Evolutionary conservation across 345 rosid genomes (phyloP), one percentile per base, ranked within the genome.

Genomic region (Gossypium australe): DNA sequence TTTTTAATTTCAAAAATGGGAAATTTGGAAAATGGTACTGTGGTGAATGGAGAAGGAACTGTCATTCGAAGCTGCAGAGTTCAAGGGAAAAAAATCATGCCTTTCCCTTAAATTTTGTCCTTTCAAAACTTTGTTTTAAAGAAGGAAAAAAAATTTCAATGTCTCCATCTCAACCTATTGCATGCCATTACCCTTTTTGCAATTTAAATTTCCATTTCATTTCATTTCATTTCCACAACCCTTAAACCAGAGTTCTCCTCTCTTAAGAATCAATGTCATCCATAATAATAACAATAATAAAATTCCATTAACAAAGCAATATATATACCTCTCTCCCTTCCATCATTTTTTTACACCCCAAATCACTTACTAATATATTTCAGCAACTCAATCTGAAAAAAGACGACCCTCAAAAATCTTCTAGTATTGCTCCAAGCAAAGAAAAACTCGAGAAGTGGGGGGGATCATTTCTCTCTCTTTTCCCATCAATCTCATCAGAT

Each of bases 91-190:
- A 48, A 78, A 76, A 78, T 61, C 72, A 80, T 73, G 80, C 55
- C 68, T 74, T 76, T 77, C 75, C 64, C 76, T 49, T 68, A 45
- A 75, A 72, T 72, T 77, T 83, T 80, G 56, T 68, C 76, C 82
- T 24, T 45, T 20, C 12, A 25, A 70, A 24, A 20, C 55, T 17
- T 12, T 70, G 70, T 58, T 65, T 2, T 45, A 8, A 8, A 1
- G 7, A 22, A 22, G 1, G 1, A 22, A 9, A 45, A 45, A 45
- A 45, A 44, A 0, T 34, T 34, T 5, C 68, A 66, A 5, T 34
- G 82, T 82, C 79, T 67, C 74, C 73, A 72, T 67, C 79, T 3
- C 61, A 61, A 68, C 79, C 85, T 47, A 69, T 60, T 73, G 4
- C 41, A 34, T 34, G 41, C 41, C 41, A 34, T 34, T 34, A 5